These are phyloP conservation scores for Populus tremula DNA, from an alignment of 345 rosid species.

Conservation along the genomic window DNA sequence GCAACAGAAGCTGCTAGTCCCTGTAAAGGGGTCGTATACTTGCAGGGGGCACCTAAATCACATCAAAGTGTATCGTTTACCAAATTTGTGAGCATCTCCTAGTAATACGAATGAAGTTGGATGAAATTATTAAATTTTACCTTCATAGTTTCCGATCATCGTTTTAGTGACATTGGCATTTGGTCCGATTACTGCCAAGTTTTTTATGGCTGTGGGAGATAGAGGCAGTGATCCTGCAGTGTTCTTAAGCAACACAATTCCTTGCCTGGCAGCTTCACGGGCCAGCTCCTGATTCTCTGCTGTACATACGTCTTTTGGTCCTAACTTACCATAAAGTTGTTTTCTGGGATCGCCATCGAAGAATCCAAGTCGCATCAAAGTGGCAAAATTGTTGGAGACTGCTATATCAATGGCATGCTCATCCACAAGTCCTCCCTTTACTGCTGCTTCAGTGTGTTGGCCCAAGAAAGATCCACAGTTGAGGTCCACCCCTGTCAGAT, in stretches of 20 bases:
- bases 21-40: slow-evolving; percentile 75
- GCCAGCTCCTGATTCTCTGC: slow-evolving; percentile 67
- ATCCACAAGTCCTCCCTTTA: slow-evolving; percentile 55
- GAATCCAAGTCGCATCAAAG: slow-evolving; percentile 87
- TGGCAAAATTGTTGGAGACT: slow-evolving; percentile 71
- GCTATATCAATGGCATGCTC: slow-evolving; percentile 62
- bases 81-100: background rate
- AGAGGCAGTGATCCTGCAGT: slow-evolving; percentile 55
- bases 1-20: slow-evolving; percentile 60
- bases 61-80: background rate
- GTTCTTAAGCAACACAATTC: slow-evolving; percentile 88
- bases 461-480: slow-evolving; percentile 78
- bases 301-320: slow-evolving; percentile 83
- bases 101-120: background rate
- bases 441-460: slow-evolving; percentile 74
- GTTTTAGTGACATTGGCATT: slow-evolving; percentile 87
- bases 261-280: slow-evolving; percentile 87
- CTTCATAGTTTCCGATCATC: slow-evolving; percentile 97
- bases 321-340: slow-evolving; percentile 64
- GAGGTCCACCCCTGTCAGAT: slow-evolving; percentile 62
- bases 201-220: slow-evolving; percentile 49
- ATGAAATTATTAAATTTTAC: slow-evolving; percentile 15
- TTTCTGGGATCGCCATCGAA: slow-evolving; percentile 85
- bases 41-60: slow-evolving; percentile 70
- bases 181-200: slow-evolving; percentile 86